Base-by-base conservation (phyloP, 2,329 filamentous ascomycete genomes). In the Colletotrichum godetiae region DNA sequence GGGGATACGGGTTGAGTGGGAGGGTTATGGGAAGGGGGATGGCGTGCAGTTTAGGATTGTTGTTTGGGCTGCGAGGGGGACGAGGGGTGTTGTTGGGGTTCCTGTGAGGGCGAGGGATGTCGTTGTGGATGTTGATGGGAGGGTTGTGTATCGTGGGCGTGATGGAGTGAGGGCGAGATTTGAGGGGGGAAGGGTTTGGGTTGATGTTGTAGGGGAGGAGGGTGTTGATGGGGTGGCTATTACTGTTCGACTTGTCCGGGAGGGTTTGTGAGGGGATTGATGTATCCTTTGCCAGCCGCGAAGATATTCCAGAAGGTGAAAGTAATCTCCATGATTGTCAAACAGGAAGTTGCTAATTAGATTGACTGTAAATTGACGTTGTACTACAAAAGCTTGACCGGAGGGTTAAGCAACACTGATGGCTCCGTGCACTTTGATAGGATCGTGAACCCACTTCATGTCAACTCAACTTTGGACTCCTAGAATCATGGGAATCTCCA, bases 1-100 rank as follows among this genome's bases (percentile, higher is more conserved):
- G 0, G 78, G 76, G 4, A 80, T 88, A 4, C 72, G 46, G 7
- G 83, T 87, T 1, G 75, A 78, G 7, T 88, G 86, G 86, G 76
- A 78, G 62, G 76, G 68, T 66, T 29, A 56, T 52, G 5, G 68
- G 52, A 19, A 67, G 1, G 42, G 70, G 13, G 75, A 76, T 0
- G 33, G 42, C 0, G 19, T n/a, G 42, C 42, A 49, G 42, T 49
- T 85, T 37, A 71, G 66, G 1, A 56, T 86, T n/a, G 76, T 66
- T 24, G 77, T 84, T 1, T 75, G 71, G 19, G 76, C 81, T 15
- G 84, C 84, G 4, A 60, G 55, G 8, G 78, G 78, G 0, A 81
- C 79, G 2, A 75, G 66, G 7, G 82, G 82, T 5, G 77, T 72
- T 5, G 74, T 82, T 10, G 74, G 74, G 1, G 53, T 82, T 6